Conservation (phyloP, 352 stramenopile genomes). For the Pythium chondricola region DNA sequence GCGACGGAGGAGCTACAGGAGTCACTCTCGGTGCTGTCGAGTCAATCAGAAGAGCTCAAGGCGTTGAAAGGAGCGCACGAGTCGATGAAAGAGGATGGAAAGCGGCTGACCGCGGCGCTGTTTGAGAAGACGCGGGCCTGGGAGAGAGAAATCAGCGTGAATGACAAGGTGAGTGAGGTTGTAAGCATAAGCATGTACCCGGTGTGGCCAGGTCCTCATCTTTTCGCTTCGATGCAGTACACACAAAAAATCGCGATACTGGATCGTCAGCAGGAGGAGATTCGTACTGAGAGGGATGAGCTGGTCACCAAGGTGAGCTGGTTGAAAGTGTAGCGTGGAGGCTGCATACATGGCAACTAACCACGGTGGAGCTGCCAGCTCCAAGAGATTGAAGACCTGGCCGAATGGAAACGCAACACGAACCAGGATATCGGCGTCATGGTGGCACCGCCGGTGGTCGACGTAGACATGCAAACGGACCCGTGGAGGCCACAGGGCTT, state of each 20-base stretch:
- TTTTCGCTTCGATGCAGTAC: too few relatives aligned
- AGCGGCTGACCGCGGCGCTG: conserved; percentile 44
- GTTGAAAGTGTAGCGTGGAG: too few relatives aligned
- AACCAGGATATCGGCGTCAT: conserved; percentile 62
- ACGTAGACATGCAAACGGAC: conserved; percentile 67
- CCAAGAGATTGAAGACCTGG: conserved; percentile 50
- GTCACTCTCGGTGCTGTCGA: conserved; percentile 21
- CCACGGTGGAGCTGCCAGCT: too few relatives aligned
- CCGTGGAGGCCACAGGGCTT: conserved; percentile 65
- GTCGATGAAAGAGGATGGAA: conserved; percentile 42
- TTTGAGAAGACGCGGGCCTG: conserved; percentile 75
- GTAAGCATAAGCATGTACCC: too few relatives aligned
- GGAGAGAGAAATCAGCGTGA: conserved; percentile 54
- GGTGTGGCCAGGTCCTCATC: too few relatives aligned
- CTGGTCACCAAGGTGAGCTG: conserved; percentile 40
- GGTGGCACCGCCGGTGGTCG: conserved; percentile 28
- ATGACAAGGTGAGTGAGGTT: conserved; percentile 32
- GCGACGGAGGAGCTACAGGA: conserved; percentile 46
- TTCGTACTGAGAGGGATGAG: conserved; percentile 28
- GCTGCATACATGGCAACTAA: too few relatives aligned
- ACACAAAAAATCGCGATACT: conserved; percentile 41
- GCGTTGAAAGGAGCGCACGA: conserved; percentile 24
- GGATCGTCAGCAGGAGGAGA: conserved; percentile 21
- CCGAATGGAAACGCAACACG: conserved; percentile 42
- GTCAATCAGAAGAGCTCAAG: conserved; percentile 29